Percentiles rank a stretch among this genome's conserved stretches.
These are phyloP conservation scores for Tanacetum coccineum DNA, from an alignment of 129 eudicot species.

Conservation along the genomic window DNA sequence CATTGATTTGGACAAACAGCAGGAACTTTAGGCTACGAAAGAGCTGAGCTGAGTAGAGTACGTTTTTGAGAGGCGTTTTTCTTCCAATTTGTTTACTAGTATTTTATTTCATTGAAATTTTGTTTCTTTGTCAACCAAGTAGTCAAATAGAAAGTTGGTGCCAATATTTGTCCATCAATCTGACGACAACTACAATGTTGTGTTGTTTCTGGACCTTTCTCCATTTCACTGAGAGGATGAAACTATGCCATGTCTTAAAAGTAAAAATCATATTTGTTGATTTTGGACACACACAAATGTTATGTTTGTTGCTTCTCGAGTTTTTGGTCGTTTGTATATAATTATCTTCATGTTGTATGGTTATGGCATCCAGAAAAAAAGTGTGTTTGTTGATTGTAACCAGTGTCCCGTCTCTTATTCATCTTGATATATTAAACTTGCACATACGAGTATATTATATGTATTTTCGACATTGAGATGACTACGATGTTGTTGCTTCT, in stretches of 20 bases:
- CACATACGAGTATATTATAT: too few relatives aligned
- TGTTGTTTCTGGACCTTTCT: conserved; percentile 18
- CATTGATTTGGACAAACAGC: conserved; percentile 57
- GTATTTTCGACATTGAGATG: too few relatives aligned
- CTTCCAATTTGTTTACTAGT: conserved; percentile 17
- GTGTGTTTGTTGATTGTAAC: too few relatives aligned
- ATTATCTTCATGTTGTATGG: too few relatives aligned
- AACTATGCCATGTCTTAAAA: neutral
- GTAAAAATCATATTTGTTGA: neutral
- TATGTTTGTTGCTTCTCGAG: neutral
- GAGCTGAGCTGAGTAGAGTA: conserved; percentile 8
- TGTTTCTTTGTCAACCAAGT: conserved; percentile 13
- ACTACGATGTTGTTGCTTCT: too few relatives aligned
- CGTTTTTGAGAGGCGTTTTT: conserved; percentile 24
- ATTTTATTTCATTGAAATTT: neutral
- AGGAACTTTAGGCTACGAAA: conserved; percentile 23
- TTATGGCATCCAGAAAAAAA: too few relatives aligned
- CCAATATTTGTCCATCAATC: neutral
- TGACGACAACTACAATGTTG: neutral
- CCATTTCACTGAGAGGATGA: conserved; percentile 5
- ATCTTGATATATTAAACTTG: too few relatives aligned
- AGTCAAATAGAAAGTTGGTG: conserved; percentile 25
- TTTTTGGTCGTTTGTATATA: neutral
- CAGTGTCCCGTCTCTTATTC: too few relatives aligned
- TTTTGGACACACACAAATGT: neutral